These are phyloP conservation scores for Aquilaria sinensis DNA, from an alignment of 345 rosid species.

Conservation along the genomic window DNA sequence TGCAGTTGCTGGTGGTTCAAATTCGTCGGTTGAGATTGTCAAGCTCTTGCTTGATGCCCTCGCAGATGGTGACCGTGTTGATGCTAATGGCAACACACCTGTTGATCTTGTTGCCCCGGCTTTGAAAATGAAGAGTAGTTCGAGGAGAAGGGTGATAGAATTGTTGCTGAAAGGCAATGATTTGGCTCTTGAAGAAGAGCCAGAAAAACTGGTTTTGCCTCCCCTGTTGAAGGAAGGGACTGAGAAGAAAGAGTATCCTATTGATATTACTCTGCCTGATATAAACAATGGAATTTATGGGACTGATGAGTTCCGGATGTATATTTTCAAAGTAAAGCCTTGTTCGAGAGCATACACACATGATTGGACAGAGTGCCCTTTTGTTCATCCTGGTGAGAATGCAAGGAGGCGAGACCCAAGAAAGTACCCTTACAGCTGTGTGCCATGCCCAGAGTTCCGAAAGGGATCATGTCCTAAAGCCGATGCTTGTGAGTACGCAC, in stretches of 20 bases:
- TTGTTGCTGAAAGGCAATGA: constrained; percentile 42
- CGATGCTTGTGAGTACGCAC: constrained; percentile 91
- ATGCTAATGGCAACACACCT: constrained; percentile 68
- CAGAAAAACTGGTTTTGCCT: constrained; percentile 25
- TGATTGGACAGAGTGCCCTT: constrained; percentile 99
- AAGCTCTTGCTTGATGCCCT: constrained; percentile 62
- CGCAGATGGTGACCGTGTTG: constrained; percentile 49
- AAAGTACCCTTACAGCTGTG: constrained; percentile 91
- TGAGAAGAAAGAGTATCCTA: constrained; percentile 81
- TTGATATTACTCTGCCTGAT: constrained; percentile 82
- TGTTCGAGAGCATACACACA: constrained; percentile 99
- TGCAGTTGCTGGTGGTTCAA: constrained; percentile 73
- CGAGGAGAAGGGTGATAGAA: constrained; percentile 51
- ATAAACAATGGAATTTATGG: constrained; percentile 82
- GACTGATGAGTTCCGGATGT: constrained; percentile 94
- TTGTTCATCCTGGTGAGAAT: constrained; percentile 98
- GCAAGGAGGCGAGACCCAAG: constrained; percentile 96
- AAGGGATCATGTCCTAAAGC: constrained; percentile 89
- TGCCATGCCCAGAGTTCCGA: constrained; percentile 97
- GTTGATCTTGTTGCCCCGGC: constrained; percentile 39
- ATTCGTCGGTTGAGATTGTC: constrained; percentile 45
- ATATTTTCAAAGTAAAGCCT: constrained; percentile 85
- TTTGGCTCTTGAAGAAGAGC: constrained; percentile 37
- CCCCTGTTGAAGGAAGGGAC: constrained; percentile 44
- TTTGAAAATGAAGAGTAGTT: constrained; percentile 30